These are phyloP conservation scores for Daldinia concentrica DNA, from an alignment of 495 filamentous ascomycete genomes.

Conservation along the genomic window DNA sequence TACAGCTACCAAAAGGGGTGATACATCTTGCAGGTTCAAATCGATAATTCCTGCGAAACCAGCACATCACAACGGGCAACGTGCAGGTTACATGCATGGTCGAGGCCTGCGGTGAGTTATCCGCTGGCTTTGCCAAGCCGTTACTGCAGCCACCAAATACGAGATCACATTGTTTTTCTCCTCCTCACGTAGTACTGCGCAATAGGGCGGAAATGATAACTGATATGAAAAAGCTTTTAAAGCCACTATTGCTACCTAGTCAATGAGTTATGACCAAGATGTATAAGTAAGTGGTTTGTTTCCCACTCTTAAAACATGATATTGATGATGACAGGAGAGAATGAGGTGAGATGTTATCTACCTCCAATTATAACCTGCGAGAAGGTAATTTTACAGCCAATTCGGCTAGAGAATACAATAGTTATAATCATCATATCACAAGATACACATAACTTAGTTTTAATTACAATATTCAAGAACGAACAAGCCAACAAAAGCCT, in stretches of 20 bases:
- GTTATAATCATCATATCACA: neutral
- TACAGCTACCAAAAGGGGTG: slow-evolving; percentile 3
- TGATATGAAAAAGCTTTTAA: neutral
- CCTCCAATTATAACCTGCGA: neutral
- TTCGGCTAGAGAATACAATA: neutral
- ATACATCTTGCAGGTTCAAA: neutral
- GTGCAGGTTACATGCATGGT: slow-evolving; percentile 13
- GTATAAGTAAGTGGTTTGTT: neutral
- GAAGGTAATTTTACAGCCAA: neutral
- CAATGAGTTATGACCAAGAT: neutral
- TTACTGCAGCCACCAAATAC: slow-evolving; percentile 34
- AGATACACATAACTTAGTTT: neutral
- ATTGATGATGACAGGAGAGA: neutral
- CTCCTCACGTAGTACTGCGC: slow-evolving; percentile 6
- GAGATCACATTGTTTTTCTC: slow-evolving; percentile 22
- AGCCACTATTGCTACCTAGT: neutral
- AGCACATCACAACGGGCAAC: neutral
- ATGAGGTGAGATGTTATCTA: slow-evolving; percentile 3
- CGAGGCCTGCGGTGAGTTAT: slow-evolving; percentile 6
- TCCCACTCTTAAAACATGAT: neutral
- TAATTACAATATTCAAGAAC: neutral
- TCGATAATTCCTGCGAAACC: slow-evolving; percentile 13
- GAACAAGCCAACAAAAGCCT: neutral
- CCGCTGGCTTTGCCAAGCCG: slow-evolving; percentile 34
- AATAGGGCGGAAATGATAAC: neutral